A percentile compares a stretch with the other conserved stretches of the same genome.
phyloP scores from a whole-genome alignment of 2,329 filamentous ascomycete genomes.

The Paraphaeosphaeria sporulosa region DNA sequence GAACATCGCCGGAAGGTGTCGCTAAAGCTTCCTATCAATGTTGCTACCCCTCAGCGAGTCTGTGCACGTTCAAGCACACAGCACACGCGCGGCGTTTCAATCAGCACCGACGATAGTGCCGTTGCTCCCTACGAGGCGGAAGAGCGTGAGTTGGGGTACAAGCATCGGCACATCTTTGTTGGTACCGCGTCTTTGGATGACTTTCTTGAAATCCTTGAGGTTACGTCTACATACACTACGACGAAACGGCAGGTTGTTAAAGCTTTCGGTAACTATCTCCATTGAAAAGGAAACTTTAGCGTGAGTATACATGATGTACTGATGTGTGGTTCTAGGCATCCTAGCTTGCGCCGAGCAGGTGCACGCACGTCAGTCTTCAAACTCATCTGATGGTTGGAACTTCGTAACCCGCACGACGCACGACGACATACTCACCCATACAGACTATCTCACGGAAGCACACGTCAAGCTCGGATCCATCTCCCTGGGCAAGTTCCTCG shows the following conservation, averaged over 20 bases:
- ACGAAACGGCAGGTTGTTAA: conserved; percentile 30
- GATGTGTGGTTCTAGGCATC: conserved; percentile 2
- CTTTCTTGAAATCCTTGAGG: conserved; percentile 38
- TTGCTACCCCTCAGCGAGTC: not conserved
- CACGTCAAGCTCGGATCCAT: conserved; percentile 38
- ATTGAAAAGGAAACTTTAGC: not conserved
- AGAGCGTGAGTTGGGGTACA: conserved; percentile 41
- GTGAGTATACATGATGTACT: not conserved
- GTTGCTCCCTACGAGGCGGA: conserved; percentile 14
- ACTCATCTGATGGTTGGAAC: conserved; percentile 32
- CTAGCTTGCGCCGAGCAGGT: conserved; percentile 38
- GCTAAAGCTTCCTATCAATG: conserved; percentile 13
- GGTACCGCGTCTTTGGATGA: conserved; percentile 41
- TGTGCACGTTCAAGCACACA: not conserved
- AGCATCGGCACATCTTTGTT: conserved; percentile 44
- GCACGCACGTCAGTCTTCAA: conserved; percentile 33
- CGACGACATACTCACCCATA: conserved; percentile 21
- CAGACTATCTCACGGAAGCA: conserved; percentile 34
- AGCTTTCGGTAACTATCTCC: conserved; percentile 26
- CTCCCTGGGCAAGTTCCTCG: conserved; percentile 35
- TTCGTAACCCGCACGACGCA: conserved; percentile 34
- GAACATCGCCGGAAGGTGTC: conserved; percentile 11
- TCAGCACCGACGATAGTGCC: not conserved
- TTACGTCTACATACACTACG: conserved; percentile 26
- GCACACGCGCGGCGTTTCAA: not conserved